Conservation (phyloP, 768 basidiomycete species). For the Tricholoma sp. region DNA sequence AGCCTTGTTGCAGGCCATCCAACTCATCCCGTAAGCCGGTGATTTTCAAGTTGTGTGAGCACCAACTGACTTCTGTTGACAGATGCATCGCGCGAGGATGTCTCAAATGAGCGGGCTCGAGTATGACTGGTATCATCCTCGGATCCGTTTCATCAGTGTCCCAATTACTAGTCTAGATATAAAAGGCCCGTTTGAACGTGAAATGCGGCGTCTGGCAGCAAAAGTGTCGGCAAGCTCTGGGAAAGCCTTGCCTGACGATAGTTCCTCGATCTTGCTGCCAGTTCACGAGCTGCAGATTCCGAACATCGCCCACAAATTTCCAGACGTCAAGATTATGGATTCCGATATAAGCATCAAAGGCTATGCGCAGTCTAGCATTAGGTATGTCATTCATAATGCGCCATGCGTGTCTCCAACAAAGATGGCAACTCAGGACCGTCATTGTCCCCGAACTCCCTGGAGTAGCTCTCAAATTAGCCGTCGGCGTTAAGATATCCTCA, state of each 20-base stretch:
- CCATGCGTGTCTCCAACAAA: neutral
- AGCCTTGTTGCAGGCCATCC: constrained; percentile 56
- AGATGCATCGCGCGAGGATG: constrained; percentile 57
- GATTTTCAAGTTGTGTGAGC: neutral
- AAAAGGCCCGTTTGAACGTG: constrained; percentile 38
- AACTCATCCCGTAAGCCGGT: constrained; percentile 44
- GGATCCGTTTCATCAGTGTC: constrained; percentile 42
- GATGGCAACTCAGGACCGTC: constrained; percentile 36
- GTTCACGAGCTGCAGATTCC: constrained; percentile 50
- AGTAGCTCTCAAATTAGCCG: constrained; percentile 44
- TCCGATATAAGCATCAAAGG: constrained; percentile 37
- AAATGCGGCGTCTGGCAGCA: constrained; percentile 26
- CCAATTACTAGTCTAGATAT: constrained; percentile 31
- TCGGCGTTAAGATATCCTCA: constrained; percentile 56
- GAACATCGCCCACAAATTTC: constrained; percentile 39
- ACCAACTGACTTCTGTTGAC: constrained; percentile 3
- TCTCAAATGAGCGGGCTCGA: constrained; percentile 25
- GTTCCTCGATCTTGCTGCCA: constrained; percentile 36
- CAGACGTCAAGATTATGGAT: constrained; percentile 35
- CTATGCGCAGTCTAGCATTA: constrained; percentile 48
- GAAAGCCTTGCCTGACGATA: constrained; percentile 18
- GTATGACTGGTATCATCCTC: constrained; percentile 53
- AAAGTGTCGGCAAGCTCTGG: constrained; percentile 28
- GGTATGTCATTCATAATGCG: constrained; percentile 25
- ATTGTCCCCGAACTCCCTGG: constrained; percentile 39